Evolutionary conservation across 352 stramenopile species (phyloP), one percentile per base, ranked within the genome.

Genomic region (Phytophthora colocasiae): DNA sequence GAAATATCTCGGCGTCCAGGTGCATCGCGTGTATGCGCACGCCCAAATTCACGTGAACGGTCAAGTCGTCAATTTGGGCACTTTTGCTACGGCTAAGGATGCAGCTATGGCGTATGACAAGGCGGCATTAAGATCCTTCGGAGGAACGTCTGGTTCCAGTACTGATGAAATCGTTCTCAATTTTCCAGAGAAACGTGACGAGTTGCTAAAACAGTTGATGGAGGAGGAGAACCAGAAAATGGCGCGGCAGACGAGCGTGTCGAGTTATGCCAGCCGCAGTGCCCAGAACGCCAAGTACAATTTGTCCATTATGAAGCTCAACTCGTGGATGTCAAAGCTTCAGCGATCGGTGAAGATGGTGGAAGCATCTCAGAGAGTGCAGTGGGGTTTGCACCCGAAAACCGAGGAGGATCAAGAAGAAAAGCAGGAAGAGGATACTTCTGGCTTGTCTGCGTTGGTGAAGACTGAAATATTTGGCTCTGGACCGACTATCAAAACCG

Each of bases 51-150:
- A 85, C 36, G 83, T 95, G 17, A 79, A 92, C n/a, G 81, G 82
- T 38, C 89, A 92, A 58, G 54, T 87, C n/a, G 66, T 93, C 6
- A 91, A 92, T 53, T 62, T 95, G 43, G 87, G 87, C 6, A 90
- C 80, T 41, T 95, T 92, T 56, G 50, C 83, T 2, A 91, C 72
- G 9, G 75, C 82, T 0, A 78, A 85, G 47, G 85, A 95, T 34
- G 87, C 87, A 3, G 87, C 85, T 7, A 73, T 88, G 38, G 87
- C 87, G n/a, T 95, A 95, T 47, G 87, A 95, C 59, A 91, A 90
- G 56, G 87, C 85, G 2, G 84, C 85, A 9, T 64, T 92, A 22
- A 87, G 83, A 58, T 90, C 89, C 56, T 95, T 92, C 67, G 85
- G 82, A 11, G 80, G 83, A 24, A 59, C 68, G 17, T 62, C 80